Conservation (phyloP, 257 asterid species). For the Leptodermis oblonga region DNA sequence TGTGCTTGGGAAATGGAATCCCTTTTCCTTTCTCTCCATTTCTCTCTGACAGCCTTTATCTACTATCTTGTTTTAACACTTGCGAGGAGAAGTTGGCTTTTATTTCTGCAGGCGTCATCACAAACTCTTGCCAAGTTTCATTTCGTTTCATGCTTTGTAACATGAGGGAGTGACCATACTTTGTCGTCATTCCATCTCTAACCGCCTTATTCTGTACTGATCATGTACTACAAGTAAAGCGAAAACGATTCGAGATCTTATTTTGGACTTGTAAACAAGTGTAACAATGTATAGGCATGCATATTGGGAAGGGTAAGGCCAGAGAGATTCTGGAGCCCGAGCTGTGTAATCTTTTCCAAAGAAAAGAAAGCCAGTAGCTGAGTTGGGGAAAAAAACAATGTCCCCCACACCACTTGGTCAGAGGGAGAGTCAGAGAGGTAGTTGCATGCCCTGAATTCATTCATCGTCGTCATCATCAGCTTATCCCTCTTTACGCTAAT, state of each 20-base stretch:
- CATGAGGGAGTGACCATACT: neutral
- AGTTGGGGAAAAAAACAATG: neutral
- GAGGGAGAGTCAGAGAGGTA: constrained; percentile 26
- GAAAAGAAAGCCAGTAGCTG: neutral
- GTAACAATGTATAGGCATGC: no score
- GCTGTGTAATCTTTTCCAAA: constrained; percentile 1
- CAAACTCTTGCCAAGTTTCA: neutral
- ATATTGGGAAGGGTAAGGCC: neutral
- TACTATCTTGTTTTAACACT: constrained; percentile 10
- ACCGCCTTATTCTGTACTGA: no score
- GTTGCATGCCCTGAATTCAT: constrained; percentile 15
- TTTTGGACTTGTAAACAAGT: no score
- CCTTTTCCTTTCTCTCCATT: constrained; percentile 8
- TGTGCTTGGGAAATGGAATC: constrained; percentile 37
- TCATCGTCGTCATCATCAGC: no score
- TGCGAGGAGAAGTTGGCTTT: neutral
- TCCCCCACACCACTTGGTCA: constrained; percentile 24
- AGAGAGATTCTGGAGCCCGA: neutral
- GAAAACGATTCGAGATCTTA: no score
- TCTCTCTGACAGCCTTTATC: constrained; percentile 11
- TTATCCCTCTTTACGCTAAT: constrained; percentile 18
- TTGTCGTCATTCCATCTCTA: no score
- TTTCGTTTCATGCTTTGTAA: constrained; percentile 1
- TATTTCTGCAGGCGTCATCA: constrained; percentile 8
- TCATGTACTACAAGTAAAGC: no score